Base-by-base conservation (phyloP, 2,329 filamentous ascomycete genomes). In the Ascochyta lentis region DNA sequence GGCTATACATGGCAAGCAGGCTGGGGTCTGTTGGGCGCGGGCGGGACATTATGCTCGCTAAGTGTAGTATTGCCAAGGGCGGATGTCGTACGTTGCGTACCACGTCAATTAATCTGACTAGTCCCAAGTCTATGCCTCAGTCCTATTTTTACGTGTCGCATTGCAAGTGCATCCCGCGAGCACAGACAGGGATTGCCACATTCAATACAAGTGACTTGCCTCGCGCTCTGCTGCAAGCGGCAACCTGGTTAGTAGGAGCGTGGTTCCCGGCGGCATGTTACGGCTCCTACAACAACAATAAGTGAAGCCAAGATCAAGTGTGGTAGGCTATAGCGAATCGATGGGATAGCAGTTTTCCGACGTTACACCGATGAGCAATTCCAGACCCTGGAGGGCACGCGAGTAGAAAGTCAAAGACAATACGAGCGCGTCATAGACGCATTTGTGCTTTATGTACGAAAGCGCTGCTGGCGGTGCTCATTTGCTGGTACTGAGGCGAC, bases 351-450 rank as follows among this genome's bases (percentile, higher is more conserved):
- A 34, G 2, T 9, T 29, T 13, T 43, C 54, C 48, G 54, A 49
- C 31, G 54, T 57, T 53, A 57, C 54, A 57, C 54, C 49, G 54
- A 57, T 49, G 42, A 37, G 39, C 23, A 52, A 48, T 35, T 44
- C 48, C 48, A 49, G 43, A 29, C 48, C 43, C 39, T 49, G 12
- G 15, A 56, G 29, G 19, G 42, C 34, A 49, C 38, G 48, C 58
- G 55, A 56, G 58, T 58, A 56, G 45, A n/a, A 56, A 43, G 16
- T 26, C 49, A 54, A 45, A 58, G 41, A 35, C 34, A 33, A 50
- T 46, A 61, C 55, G 41, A 56, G 54, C 54, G 63, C 64, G 63
- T 68, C 63, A 67, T 67, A 64, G 66, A 68, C 53, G 59, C 53
- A 54, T 51, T 50, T 44, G 53, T 51, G 43, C 38, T 47, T n/a